Base-by-base conservation (phyloP, 1,139 yeast genomes). In the Blastobotrys raffinosifermentans region DNA sequence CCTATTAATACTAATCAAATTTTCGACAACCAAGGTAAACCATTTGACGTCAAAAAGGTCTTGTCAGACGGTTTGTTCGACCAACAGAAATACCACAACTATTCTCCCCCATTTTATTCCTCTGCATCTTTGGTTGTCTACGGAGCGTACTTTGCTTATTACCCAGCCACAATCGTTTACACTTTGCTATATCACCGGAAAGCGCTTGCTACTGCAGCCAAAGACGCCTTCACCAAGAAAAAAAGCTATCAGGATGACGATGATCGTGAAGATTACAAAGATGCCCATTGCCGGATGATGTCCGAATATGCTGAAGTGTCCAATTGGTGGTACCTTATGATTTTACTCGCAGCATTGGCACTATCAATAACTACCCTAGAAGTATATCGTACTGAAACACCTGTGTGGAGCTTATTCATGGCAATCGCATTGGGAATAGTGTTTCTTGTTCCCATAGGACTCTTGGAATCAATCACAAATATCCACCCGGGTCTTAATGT, bases 101-200 rank as follows among this genome's bases (percentile, higher is more conserved):
- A 62, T 41, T 58, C 72, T 1, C 77, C 77, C 1, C 82, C 83
- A 13, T 77, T 66, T 48, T 77, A 75, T 53, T 53, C 75, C 15
- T 83, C 83, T 4, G 80, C 74, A 2, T 70, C 68, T 47, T 52
- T 74, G 36, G 75, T 76, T 6, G 48, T 64, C 4, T 77, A 76
- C 50, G 81, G 81, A 19, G 67, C 77, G 1, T 73, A 69, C 49
- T 76, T 78, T 54, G 72, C 76, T 11, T 53, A 73, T 33, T 77
- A 77, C 51, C 82, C 84, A 8, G 70, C 75, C 37, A 61, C 71
- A 14, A 63, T 78, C 41, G 60, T 73, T 11, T 77, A 75, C 50
- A 64, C 53, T 30, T 48, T 46, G 46, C 47, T 47, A 54, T 56
- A 40, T 43, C 46, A 51, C 25, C 32, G 52, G 40, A 29, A 17